Percentiles rank a stretch among this genome's conserved stretches.
Conservation (phyloP, 441 rosid genomes). For the Brassica balearica region DNA sequence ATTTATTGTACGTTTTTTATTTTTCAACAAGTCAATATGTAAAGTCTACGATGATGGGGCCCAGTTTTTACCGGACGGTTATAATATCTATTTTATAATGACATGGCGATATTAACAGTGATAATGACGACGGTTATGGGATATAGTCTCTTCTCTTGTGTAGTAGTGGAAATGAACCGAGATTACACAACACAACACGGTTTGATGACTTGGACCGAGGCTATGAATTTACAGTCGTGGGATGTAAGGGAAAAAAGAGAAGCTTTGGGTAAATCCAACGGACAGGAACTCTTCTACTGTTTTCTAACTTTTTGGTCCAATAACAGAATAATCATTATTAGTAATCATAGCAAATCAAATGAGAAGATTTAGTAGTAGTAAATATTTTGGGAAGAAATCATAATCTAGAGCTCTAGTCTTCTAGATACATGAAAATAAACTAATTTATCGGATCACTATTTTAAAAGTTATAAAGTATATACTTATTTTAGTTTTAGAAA, state of each 20-base stretch:
- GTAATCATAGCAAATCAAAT: slow-evolving; percentile 29
- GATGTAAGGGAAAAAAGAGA: background rate
- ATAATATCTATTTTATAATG: background rate
- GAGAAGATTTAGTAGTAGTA: background rate
- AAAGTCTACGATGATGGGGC: slow-evolving; percentile 26
- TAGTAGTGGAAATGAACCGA: slow-evolving; percentile 20
- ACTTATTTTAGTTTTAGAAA: background rate
- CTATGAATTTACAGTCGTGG: slow-evolving; percentile 11
- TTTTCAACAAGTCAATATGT: slow-evolving; percentile 34
- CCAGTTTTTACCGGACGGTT: slow-evolving; percentile 17
- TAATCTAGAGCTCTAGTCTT: background rate
- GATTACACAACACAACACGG: slow-evolving; percentile 22
- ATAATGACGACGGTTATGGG: background rate
- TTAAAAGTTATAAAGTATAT: background rate
- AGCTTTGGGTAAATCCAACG: slow-evolving; percentile 13
- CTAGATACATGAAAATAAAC: background rate
- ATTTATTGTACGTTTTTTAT: slow-evolving; percentile 16
- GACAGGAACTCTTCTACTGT: background rate
- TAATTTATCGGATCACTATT: background rate
- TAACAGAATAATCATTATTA: background rate
- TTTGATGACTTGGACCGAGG: slow-evolving; percentile 13
- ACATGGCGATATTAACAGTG: slow-evolving; percentile 3
- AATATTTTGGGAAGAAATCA: background rate
- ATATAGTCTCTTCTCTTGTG: slow-evolving; percentile 17
- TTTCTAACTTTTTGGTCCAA: background rate